phyloP scores from a whole-genome alignment of 805 yeast genomes.

The Zygoascus ofunaensis region DNA sequence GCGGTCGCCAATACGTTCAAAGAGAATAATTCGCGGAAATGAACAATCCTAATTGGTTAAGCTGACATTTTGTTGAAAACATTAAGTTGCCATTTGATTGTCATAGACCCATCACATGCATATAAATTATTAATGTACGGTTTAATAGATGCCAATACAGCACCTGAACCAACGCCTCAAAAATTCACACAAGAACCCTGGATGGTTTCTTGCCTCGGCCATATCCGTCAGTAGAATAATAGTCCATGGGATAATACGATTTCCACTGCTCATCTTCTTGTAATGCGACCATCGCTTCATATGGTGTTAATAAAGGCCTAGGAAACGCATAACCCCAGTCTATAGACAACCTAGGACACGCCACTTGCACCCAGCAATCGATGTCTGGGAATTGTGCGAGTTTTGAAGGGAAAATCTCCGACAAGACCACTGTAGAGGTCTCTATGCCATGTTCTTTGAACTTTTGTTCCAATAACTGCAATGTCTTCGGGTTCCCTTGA shows the following conservation, averaged over 20 bases:
- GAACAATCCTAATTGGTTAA: too few relatives aligned
- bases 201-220: constrained; percentile 75
- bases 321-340: constrained; percentile 99
- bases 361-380: constrained; percentile 94
- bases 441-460: constrained; percentile 48
- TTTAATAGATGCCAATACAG: too few relatives aligned
- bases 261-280: constrained; percentile 61
- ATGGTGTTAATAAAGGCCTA: constrained; percentile 87
- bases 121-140: too few relatives aligned
- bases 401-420: constrained; percentile 91
- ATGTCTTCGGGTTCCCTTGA: constrained; percentile 81
- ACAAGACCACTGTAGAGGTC: constrained; percentile 72
- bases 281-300: constrained; percentile 88
- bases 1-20: not conserved
- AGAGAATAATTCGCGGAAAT: too few relatives aligned
- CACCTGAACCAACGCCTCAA: too few relatives aligned
- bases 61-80: too few relatives aligned
- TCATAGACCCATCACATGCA: too few relatives aligned
- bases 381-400: constrained; percentile 85
- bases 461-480: constrained; percentile 51
- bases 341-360: constrained; percentile 90
- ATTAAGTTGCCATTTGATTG: too few relatives aligned
- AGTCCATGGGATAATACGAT: constrained; percentile 81
- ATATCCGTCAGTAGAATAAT: constrained; percentile 80
- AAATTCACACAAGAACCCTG: not conserved